A percentile compares a stretch with the other conserved stretches of the same genome.
Evolutionary conservation across 192 early-diverging fungal species (phyloP).

Genomic region (Umbelopsis sp.): DNA sequence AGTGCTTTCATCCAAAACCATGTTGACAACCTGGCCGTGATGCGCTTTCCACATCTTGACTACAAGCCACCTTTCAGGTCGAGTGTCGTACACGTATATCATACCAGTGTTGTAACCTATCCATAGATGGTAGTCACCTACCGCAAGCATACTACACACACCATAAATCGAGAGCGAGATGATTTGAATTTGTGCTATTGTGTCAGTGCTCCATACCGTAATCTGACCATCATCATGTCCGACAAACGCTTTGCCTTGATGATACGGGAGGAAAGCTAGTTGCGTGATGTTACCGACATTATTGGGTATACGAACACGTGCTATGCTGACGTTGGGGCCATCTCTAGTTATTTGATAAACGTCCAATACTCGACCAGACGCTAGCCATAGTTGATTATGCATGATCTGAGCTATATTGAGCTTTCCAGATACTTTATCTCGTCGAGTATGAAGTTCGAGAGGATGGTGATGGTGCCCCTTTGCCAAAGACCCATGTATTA

Average conservation of each 20-base stretch:
- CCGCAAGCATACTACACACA: slow-evolving; percentile 63
- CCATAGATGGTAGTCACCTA: slow-evolving; percentile 73
- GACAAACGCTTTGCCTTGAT: slow-evolving; percentile 54
- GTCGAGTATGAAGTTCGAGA: slow-evolving; percentile 29
- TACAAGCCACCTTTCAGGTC: slow-evolving; percentile 54
- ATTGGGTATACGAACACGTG: slow-evolving; percentile 36
- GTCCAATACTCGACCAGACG: slow-evolving; percentile 59
- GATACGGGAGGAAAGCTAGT: slow-evolving; percentile 53
- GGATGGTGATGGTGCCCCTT: slow-evolving; percentile 12
- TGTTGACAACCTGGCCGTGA: slow-evolving; percentile 47
- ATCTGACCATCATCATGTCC: slow-evolving; percentile 85
- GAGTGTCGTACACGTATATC: slow-evolving; percentile 71
- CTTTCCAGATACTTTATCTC: slow-evolving; percentile 40
- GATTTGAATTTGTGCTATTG: slow-evolving; percentile 46
- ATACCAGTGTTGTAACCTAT: slow-evolving; percentile 77
- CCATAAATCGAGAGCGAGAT: slow-evolving; percentile 66
- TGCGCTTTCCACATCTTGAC: slow-evolving; percentile 74
- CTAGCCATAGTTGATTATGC: slow-evolving; percentile 61
- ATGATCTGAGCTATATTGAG: slow-evolving; percentile 55
- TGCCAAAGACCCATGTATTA: neutral
- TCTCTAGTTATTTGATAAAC: slow-evolving; percentile 47
- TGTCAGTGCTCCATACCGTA: slow-evolving; percentile 64
- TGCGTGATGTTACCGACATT: slow-evolving; percentile 62
- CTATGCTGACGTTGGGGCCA: slow-evolving; percentile 26
- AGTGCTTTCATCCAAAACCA: slow-evolving; percentile 62